A percentile compares a stretch with the other conserved stretches of the same genome.
phyloP scores from a whole-genome alignment of 345 rosid species.

The Euphorbia peplus region DNA sequence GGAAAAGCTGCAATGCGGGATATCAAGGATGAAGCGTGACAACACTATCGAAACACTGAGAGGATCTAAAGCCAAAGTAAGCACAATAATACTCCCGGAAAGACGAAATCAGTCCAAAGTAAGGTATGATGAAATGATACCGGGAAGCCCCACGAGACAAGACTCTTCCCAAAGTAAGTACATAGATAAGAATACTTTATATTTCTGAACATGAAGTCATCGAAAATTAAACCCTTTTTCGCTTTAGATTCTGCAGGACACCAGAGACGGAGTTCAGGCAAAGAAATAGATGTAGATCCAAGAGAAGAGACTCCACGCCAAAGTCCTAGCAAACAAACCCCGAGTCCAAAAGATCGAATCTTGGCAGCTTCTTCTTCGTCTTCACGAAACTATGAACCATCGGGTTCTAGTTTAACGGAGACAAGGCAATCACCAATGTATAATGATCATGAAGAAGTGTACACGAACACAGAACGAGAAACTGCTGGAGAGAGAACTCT shows the following conservation, averaged over 20 bases:
- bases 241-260: constrained; percentile 24
- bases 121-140: constrained; percentile 57
- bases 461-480: constrained; percentile 26
- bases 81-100: neutral
- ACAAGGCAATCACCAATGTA: constrained; percentile 14
- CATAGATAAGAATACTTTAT: neutral
- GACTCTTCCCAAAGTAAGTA: constrained; percentile 29
- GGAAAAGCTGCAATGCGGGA: constrained; percentile 51
- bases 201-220: neutral
- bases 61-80: constrained; percentile 25
- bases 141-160: constrained; percentile 27
- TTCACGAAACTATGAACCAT: constrained; percentile 21
- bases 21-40: constrained; percentile 44
- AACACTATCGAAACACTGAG: constrained; percentile 39
- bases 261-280: constrained; percentile 17
- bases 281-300: constrained; percentile 17
- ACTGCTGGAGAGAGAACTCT: constrained; percentile 27
- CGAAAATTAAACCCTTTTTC: neutral
- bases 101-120: constrained; percentile 20
- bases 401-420: constrained; percentile 25
- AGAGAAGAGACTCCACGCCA: constrained; percentile 21
- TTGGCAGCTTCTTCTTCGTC: constrained; percentile 7
- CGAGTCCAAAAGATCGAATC: constrained; percentile 22
- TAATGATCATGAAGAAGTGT: constrained; percentile 24
- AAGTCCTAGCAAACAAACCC: constrained; percentile 11